A percentile compares a stretch with the other conserved stretches of the same genome.
phyloP scores from a whole-genome alignment of 139 green algal genomes.

The Edaphochlamys debaryana region DNA sequence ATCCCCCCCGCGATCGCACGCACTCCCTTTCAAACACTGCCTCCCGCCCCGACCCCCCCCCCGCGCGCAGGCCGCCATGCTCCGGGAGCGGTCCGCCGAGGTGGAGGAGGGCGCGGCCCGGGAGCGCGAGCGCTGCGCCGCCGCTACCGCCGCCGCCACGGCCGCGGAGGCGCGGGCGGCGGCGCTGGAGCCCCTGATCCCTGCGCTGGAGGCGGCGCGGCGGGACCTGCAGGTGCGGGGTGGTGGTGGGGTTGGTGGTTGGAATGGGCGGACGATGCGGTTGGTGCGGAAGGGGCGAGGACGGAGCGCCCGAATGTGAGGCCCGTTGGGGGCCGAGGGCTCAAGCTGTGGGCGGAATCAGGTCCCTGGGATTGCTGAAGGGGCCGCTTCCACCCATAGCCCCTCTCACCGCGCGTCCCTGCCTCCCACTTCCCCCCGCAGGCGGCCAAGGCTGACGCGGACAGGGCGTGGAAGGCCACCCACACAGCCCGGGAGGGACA shows the following conservation, averaged over 20 bases:
- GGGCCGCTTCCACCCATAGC: background rate
- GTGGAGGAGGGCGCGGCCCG: too few relatives aligned
- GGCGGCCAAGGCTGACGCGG: background rate
- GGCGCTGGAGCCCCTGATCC: background rate
- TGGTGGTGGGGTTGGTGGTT: too few relatives aligned
- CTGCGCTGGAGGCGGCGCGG: background rate
- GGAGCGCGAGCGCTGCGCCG: slow-evolving; percentile 31
- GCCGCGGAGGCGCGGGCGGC: background rate
- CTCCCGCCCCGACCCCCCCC: too few relatives aligned
- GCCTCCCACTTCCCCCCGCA: background rate
- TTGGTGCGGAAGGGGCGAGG: background rate
- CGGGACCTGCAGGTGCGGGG: slow-evolving; percentile 11
- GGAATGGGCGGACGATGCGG: background rate
- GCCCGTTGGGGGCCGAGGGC: too few relatives aligned
- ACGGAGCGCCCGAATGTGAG: background rate
- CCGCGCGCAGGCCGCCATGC: too few relatives aligned
- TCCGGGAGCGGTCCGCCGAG: too few relatives aligned
- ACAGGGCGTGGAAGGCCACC: slow-evolving; percentile 7
- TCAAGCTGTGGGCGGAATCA: background rate
- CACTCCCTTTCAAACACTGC: too few relatives aligned
- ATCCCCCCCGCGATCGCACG: too few relatives aligned
- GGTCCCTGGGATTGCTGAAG: background rate
- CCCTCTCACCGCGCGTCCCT: background rate
- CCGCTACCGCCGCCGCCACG: background rate
- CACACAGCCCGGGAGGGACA: background rate